phyloP scores from a whole-genome alignment of 2,329 filamentous ascomycete genomes.

The Graphilbum fragrans region DNA sequence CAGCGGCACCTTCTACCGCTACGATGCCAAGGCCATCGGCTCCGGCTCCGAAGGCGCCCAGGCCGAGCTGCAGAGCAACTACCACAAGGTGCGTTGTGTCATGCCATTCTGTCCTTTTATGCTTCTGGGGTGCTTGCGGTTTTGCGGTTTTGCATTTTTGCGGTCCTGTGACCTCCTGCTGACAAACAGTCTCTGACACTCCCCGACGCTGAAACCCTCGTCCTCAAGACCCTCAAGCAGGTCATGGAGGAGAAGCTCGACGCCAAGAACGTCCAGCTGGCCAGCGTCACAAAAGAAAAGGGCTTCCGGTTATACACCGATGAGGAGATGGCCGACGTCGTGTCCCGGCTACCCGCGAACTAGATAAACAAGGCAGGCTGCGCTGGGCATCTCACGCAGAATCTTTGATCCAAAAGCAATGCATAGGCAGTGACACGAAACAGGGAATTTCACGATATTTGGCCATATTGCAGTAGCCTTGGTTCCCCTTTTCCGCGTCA shows the following conservation, averaged over 20 bases:
- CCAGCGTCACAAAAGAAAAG: conserved; percentile 94
- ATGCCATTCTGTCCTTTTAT: not conserved
- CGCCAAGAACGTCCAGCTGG: conserved; percentile 95
- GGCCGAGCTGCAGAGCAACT: conserved; percentile 96
- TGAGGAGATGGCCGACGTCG: conserved; percentile 89
- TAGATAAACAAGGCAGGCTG: conserved; percentile 22
- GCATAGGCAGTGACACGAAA: too few species aligned
- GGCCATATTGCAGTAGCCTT: too few species aligned
- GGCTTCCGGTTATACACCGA: conserved; percentile 98
- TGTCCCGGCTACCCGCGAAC: conserved; percentile 66
- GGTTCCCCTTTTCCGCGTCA: too few species aligned
- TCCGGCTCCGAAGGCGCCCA: conserved; percentile 95
- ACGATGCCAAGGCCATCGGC: conserved; percentile 97
- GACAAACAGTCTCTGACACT: conserved; percentile 67
- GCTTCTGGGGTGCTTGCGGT: too few species aligned
- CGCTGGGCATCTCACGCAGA: too few species aligned
- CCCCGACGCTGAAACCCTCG: conserved; percentile 82
- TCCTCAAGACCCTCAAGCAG: conserved; percentile 96
- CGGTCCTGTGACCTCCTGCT: not conserved
- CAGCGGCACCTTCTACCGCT: conserved; percentile 96
- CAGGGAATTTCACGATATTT: too few species aligned
- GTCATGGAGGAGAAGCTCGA: conserved; percentile 99
- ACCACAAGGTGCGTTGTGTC: conserved; percentile 70
- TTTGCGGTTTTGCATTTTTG: not conserved
- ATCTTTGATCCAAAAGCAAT: too few species aligned